Percentiles rank a stretch among this genome's conserved stretches.
Conservation (phyloP, 495 filamentous ascomycete species). For the Penicillium psychrofluorescens region DNA sequence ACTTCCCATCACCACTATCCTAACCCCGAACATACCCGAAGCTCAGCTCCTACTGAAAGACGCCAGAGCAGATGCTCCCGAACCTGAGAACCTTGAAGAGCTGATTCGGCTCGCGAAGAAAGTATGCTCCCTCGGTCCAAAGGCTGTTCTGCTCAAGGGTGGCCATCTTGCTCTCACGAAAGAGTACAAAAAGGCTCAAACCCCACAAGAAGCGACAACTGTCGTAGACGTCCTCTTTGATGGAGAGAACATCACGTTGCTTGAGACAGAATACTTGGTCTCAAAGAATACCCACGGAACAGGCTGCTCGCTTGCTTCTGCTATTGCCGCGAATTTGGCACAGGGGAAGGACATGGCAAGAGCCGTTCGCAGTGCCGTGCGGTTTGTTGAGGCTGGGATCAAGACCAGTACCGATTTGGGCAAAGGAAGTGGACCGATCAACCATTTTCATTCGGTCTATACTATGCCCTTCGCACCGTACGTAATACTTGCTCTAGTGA, state of each 20-base stretch:
- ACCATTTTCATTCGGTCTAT: conserved; percentile 85
- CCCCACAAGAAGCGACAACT: conserved; percentile 48
- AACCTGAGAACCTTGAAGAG: conserved; percentile 49
- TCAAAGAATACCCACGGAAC: conserved; percentile 90
- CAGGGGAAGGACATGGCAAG: conserved; percentile 51
- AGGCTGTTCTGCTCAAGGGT: conserved; percentile 82
- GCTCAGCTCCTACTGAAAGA: conserved; percentile 65
- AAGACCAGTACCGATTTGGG: conserved; percentile 66
- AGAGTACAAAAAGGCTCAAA: conserved; percentile 44
- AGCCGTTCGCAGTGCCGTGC: conserved; percentile 64
- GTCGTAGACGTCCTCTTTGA: conserved; percentile 73
- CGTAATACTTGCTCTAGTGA: conserved; percentile 17
- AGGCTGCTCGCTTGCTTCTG: conserved; percentile 89
- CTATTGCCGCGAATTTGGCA: conserved; percentile 82
- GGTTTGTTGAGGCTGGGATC: conserved; percentile 81
- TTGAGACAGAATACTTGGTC: conserved; percentile 60
- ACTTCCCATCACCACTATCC: conserved; percentile 68
- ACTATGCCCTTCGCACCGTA: conserved; percentile 77
- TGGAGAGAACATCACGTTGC: conserved; percentile 41
- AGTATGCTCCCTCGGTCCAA: conserved; percentile 61
- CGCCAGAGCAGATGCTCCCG: conserved; percentile 37
- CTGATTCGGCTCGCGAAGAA: conserved; percentile 60
- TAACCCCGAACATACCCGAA: conserved; percentile 92
- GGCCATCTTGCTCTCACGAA: conserved; percentile 78
- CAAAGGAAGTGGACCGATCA: conserved; percentile 79